A percentile compares a stretch with the other conserved stretches of the same genome.
These are phyloP conservation scores for Termitomyces sp. DNA, from an alignment of 1,284 basidiomycete species.

Conservation along the genomic window DNA sequence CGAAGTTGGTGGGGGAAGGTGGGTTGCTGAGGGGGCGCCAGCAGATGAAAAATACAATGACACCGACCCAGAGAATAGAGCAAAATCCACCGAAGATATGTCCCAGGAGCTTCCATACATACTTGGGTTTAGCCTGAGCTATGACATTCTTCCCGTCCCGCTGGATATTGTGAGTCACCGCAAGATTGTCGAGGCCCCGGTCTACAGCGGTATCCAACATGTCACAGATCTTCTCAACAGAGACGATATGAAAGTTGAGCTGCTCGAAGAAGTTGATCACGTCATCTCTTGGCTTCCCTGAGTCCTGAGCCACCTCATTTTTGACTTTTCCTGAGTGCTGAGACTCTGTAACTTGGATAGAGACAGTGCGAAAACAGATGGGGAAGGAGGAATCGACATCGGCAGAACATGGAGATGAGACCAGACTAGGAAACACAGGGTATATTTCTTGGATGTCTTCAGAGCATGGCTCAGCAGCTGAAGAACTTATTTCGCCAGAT, in stretches of 20 bases:
- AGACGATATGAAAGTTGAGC: conserved; percentile 13
- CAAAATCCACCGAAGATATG: conserved; percentile 18
- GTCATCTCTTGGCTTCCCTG: conserved; percentile 11
- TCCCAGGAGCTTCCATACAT: conserved; percentile 13
- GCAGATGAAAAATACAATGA: conserved; percentile 19
- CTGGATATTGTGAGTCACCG: conserved; percentile 14
- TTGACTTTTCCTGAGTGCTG: conserved; percentile 12
- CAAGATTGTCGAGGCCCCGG: conserved; percentile 11
- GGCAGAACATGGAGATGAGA: background rate
- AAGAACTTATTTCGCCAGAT: background rate
- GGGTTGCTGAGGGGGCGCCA: conserved; percentile 16
- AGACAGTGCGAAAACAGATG: conserved; percentile 16
- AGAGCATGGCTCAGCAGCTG: background rate
- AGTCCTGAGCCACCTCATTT: no score
- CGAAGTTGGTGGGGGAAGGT: conserved; percentile 30
- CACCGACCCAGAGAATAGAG: conserved; percentile 18
- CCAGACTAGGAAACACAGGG: background rate
- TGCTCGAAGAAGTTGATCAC: conserved; percentile 15
- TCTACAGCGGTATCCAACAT: conserved; percentile 13
- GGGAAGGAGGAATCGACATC: conserved; percentile 3
- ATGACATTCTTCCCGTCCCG: conserved; percentile 18
- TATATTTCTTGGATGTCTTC: background rate
- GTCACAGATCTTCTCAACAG: conserved; percentile 10
- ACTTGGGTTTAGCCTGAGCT: conserved; percentile 10
- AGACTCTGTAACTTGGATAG: conserved; percentile 16